Base-by-base conservation (phyloP, 257 asterid genomes). In the Nicotiana benthamiana region DNA sequence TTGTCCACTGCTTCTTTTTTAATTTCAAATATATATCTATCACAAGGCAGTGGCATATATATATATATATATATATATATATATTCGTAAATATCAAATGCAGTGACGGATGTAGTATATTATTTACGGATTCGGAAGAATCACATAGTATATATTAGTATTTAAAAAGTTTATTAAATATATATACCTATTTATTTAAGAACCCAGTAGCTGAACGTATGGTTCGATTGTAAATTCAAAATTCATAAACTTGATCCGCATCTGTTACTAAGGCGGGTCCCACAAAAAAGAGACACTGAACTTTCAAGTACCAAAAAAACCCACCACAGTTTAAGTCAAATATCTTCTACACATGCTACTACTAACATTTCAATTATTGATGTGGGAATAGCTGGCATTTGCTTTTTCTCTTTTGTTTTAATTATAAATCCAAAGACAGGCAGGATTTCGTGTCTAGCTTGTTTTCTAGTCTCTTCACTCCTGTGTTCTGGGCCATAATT, bases 221-320 rank as follows among this genome's bases (percentile, higher is more conserved):
- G 27, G 27, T 26, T 26, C 27, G 27, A 1, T 26, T 26, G 27
- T 26, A 26, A 26, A 26, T 26, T 26, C 27, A 26, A 26, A 26
- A 26, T 26, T 2, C 27, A 26, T 26, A 26, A 26, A 26, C 27
- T 26, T 26, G 0, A 26, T 26, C 1, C 27, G 27, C 27, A 26
- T 26, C 1, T 26, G 27, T 26, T 26, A 26, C 27, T 26, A 26
- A 40, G 20, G 57, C 7, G 4, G 60, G 48, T 24, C 60, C 60
- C 60, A 46, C 78, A 0, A 40, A 3, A 16, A 13, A 46, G 28
- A 22, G 24, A 48, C 13, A 72, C 61, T 15, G 24, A 46, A 40
- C 78, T 46, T 46, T 72, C 78, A 72, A 72, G 78, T 72, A 72
- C 78, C 60, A 72, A 72, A 72, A 72, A 36, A 43, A 72, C 78